Percentiles rank a stretch among this genome's conserved stretches.
Evolutionary conservation across 2,329 filamentous ascomycete species (phyloP).

Genomic region (Ceratocystis albifundus): DNA sequence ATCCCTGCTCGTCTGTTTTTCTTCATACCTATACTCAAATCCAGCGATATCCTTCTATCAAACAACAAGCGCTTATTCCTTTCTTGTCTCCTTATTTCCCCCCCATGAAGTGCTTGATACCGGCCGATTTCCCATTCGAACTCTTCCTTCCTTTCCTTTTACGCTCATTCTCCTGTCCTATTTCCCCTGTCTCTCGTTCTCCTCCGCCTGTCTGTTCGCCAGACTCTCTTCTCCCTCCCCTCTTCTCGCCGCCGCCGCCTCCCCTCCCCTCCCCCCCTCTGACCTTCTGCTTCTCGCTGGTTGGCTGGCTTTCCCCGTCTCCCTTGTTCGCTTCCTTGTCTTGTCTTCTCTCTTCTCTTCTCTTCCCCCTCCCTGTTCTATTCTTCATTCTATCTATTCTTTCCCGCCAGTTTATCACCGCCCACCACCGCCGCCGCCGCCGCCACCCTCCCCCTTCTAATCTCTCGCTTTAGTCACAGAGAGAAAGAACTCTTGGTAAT

Average conservation of each 20-base stretch:
- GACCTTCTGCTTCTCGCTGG: neutral
- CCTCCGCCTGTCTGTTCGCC: neutral
- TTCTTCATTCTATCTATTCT: neutral
- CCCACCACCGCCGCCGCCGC: neutral
- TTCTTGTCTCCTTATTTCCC: slow-evolving; percentile 11
- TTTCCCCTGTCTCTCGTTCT: neutral
- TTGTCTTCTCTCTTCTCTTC: neutral
- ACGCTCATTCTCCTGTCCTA: neutral
- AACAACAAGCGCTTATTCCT: slow-evolving; percentile 10
- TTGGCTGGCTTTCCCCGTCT: neutral
- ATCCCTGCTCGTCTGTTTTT: neutral
- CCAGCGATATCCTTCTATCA: neutral
- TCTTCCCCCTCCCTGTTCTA: too few relatives aligned
- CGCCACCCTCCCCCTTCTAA: neutral
- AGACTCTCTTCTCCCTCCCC: neutral
- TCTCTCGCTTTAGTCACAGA: neutral
- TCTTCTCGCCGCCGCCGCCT: too few relatives aligned
- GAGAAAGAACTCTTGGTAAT: too few relatives aligned
- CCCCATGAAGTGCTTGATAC: neutral
- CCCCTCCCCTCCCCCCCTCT: neutral
- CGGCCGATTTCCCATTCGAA: neutral
- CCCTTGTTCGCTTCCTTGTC: neutral
- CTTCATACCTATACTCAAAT: slow-evolving; percentile 1
- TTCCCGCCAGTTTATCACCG: neutral
- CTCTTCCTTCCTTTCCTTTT: neutral